Evolutionary conservation across 495 filamentous ascomycete species (phyloP), one percentile per base, ranked within the genome.

Genomic region (Mycothermus thermophilus): DNA sequence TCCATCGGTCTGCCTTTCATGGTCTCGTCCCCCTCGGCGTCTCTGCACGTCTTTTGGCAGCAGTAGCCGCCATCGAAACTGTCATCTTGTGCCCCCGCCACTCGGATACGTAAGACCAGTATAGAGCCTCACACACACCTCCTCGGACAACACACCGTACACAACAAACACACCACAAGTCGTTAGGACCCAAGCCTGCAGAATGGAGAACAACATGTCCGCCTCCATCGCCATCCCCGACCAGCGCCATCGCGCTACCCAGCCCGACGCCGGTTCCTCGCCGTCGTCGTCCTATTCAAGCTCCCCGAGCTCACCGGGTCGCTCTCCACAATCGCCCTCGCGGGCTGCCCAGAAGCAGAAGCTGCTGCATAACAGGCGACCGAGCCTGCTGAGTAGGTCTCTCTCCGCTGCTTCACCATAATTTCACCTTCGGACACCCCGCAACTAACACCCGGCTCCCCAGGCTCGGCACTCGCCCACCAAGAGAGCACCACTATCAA

Each of bases 401-500:
- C 34, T 28, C 32, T 12, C 4, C 15, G 35, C 19, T 27, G 16
- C n/a, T 29, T 37, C 14, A 13, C 5, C n/a, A 4, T 1, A 14
- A 0, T 10, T 13, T 18, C 1, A 5, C 11, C 7, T 11, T 3
- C 11, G 5, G 9, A 13, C 18, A 21, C 28, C 23, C 20, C 38
- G 38, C 18, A 30, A 20, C 47, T 40, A 25, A 47, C 46, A 34
- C 36, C 42, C 33, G 41, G 32, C 19, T 40, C 17, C 18, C 14
- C 30, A 80, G 75, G 75, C 50, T 66, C 71, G 19, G 73, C 74
- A 5, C 52, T 81, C 32, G 66, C 66, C 25, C 71, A 76, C 49
- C 62, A 74, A 37, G 76, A 81, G 54, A 74, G 72, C 43, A 79
- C 70, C 3, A 75, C 79, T 12, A 66, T 81, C 46, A 77, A 79